Evolutionary conservation across 805 yeast species (phyloP).

Genomic region (Starmerella sp.): DNA sequence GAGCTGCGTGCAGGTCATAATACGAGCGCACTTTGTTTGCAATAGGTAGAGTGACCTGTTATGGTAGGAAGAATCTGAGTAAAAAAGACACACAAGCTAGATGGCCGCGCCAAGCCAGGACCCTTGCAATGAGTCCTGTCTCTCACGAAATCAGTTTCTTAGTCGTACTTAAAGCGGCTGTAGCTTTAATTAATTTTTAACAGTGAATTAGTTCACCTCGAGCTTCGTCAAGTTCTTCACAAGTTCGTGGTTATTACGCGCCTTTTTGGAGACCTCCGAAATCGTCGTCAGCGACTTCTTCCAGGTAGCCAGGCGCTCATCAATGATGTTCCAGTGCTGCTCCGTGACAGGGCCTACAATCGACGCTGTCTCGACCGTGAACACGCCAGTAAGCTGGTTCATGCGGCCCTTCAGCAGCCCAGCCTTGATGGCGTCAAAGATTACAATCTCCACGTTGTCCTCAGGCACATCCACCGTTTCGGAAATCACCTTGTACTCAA

Average conservation of each 20-base stretch:
- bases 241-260: constrained; percentile 15
- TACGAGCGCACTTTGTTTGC: too few relatives aligned
- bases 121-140: too few relatives aligned
- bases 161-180: too few relatives aligned
- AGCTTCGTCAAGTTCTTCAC: constrained; percentile 17
- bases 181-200: too few relatives aligned
- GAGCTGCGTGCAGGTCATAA: neutral
- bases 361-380: constrained; percentile 31
- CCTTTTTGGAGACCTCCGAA: constrained; percentile 9
- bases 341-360: constrained; percentile 30
- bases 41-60: neutral
- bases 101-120: too few relatives aligned
- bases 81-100: neutral
- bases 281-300: constrained; percentile 24
- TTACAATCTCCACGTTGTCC: constrained; percentile 31
- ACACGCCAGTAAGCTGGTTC: constrained; percentile 31
- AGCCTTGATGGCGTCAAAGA: constrained; percentile 35
- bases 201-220: constrained; percentile 10
- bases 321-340: constrained; percentile 32
- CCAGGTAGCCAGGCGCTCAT: constrained; percentile 30
- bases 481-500: constrained; percentile 30
- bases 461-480: constrained; percentile 26
- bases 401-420: constrained; percentile 35
- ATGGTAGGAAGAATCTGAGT: neutral
- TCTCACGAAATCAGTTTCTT: too few relatives aligned